Base-by-base conservation (phyloP, 148 eudicot genomes). In the Vaccinium darrowii region DNA sequence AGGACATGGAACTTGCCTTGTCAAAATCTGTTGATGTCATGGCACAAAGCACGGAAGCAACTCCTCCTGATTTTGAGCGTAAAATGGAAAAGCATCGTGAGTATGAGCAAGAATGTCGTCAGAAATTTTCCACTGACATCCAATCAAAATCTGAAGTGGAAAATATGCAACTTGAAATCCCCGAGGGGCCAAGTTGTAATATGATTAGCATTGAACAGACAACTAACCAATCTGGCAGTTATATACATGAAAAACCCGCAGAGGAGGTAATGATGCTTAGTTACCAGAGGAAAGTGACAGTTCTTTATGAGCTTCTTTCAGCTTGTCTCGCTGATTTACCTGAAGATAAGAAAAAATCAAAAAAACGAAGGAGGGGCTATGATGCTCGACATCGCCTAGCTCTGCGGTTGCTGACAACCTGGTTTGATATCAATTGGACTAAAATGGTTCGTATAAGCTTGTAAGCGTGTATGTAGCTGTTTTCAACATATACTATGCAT, bases 341-440 rank as follows among this genome's bases (percentile, higher is more conserved):
- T n/a, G 95, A 91, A 62, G 90, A 87, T 71, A 80, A 80, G 19
- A 95, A 93, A 84, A 90, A 87, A 11, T 75, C 90, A 19, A 86
- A 86, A 85, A 86, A 81, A 80, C 88, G 87, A 81, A 86, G 91
- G 80, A 94, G 87, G 83, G 99, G 98, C 51, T 97, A 97, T 88
- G 98, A 97, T 89, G 98, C 99, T 56, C 91, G 99, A 80, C 91
- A 95, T 78, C 98, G 99, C 53, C 95, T 91, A 76, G 96, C 99
- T 74, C 82, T 97, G 88, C 90, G 98, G 84, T 89, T 97, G 86
- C 92, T 97, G 81, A 91, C 98, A 69, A 89, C 95, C 30, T 97
- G 99, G 99, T 91, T 97, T 65, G 91, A 97, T 84, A 84, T 97
- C 85, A 88, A 94, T 86, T 97, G 98, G 97, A 89, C 86, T 84